Evolutionary conservation across 257 asterid species (phyloP).

Genomic region (Gentiana straminea): DNA sequence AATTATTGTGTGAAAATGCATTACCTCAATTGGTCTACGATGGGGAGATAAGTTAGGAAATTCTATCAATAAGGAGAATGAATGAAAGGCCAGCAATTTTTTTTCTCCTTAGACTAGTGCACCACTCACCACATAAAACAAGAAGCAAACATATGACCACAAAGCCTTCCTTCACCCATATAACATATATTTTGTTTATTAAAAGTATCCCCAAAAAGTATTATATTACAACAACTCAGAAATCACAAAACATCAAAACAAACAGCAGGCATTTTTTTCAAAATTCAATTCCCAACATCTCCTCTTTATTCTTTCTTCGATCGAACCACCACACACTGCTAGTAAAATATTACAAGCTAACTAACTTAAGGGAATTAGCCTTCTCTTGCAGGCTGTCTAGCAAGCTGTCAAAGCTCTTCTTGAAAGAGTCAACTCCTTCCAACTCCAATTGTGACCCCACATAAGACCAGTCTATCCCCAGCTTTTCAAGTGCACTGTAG

Average conservation of each 20-base stretch:
- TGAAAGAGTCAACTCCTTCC: slow-evolving; percentile 96
- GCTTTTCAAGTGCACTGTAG: slow-evolving; percentile 76
- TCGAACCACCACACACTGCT: slow-evolving; percentile 4
- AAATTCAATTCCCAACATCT: not conserved
- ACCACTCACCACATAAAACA: too few relatives aligned
- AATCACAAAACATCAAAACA: slow-evolving; percentile 1
- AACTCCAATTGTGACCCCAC: slow-evolving; percentile 86
- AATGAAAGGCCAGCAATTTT: too few relatives aligned
- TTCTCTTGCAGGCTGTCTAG: slow-evolving; percentile 93
- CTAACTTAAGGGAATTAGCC: slow-evolving; percentile 79
- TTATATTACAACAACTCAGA: slow-evolving; percentile 1
- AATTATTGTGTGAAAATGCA: too few relatives aligned
- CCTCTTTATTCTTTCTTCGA: slow-evolving; percentile 26
- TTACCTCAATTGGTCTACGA: too few relatives aligned
- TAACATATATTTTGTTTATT: too few relatives aligned
- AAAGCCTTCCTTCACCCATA: too few relatives aligned
- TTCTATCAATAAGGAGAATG: too few relatives aligned
- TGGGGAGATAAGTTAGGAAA: too few relatives aligned
- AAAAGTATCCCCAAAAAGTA: not conserved
- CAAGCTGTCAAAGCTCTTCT: slow-evolving; percentile 95
- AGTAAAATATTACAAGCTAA: slow-evolving; percentile 30
- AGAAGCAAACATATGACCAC: too few relatives aligned
- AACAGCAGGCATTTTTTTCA: not conserved
- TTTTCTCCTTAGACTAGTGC: too few relatives aligned
- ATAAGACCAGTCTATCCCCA: slow-evolving; percentile 83